Evolutionary conservation across 805 yeast genomes (phyloP).

Genomic region (Zygotorulaspora chibaensis): DNA sequence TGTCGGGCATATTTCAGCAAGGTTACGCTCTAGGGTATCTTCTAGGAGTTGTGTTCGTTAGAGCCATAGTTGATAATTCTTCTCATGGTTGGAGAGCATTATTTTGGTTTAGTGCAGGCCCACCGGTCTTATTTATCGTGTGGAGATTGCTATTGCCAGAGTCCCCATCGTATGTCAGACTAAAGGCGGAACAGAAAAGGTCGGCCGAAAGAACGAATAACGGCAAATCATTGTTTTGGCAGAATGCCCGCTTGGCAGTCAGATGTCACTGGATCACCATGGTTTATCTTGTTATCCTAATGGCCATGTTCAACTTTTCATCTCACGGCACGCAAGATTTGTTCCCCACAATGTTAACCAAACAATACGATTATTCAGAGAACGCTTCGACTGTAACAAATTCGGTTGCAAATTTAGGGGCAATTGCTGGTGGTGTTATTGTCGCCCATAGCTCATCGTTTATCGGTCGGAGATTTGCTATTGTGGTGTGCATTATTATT

Average conservation of each 20-base stretch:
- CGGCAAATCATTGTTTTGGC: conserved; percentile 35
- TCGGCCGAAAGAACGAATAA: conserved; percentile 28
- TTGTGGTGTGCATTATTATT: conserved; percentile 49
- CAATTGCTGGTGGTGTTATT: conserved; percentile 58
- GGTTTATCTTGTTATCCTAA: conserved; percentile 51
- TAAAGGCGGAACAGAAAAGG: conserved; percentile 35
- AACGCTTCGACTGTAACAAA: conserved; percentile 56
- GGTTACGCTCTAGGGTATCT: conserved; percentile 74
- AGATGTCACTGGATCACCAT: conserved; percentile 55
- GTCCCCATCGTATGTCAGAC: conserved; percentile 47
- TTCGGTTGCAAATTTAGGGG: conserved; percentile 66
- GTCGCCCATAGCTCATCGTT: conserved; percentile 59
- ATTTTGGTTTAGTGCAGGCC: conserved; percentile 68
- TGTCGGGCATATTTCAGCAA: conserved; percentile 70
- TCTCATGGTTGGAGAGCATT: conserved; percentile 57
- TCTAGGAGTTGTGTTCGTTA: conserved; percentile 58
- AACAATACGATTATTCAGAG: conserved; percentile 45
- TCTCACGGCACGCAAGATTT: conserved; percentile 76
- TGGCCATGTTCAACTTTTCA: conserved; percentile 66
- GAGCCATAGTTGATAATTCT: conserved; percentile 56
- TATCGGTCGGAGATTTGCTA: conserved; percentile 63
- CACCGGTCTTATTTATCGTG: conserved; percentile 39
- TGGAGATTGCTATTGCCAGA: conserved; percentile 47
- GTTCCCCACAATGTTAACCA: conserved; percentile 57
- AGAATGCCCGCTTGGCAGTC: conserved; percentile 34